phyloP scores from a whole-genome alignment of 148 eudicot species.

The Chenopodium quinoa region DNA sequence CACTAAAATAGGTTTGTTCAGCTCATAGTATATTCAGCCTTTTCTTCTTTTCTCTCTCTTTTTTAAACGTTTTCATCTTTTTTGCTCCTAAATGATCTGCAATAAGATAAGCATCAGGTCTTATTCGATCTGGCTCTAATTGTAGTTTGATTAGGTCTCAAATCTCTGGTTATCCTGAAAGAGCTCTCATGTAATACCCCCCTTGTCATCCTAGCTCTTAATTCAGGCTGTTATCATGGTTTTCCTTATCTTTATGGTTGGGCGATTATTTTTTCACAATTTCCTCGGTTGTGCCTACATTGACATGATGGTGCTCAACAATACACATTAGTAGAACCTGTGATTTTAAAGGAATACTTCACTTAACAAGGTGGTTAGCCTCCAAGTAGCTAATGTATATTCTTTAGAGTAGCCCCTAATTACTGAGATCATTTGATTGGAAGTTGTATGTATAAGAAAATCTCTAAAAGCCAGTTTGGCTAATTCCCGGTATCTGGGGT shows the following conservation, averaged over 20 bases:
- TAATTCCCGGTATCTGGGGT: no score
- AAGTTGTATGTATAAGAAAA: no score
- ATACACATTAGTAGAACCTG: not conserved
- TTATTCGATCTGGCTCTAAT: not conserved
- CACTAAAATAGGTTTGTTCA: conserved; percentile 61
- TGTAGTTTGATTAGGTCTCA: not conserved
- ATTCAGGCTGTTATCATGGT: not conserved
- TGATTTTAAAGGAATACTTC: not conserved
- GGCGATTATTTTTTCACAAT: not conserved
- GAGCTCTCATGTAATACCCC: not conserved
- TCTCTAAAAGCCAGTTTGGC: no score
- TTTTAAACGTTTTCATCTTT: not conserved
- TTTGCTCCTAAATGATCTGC: not conserved
- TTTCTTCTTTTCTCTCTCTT: not conserved
- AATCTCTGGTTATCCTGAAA: not conserved
- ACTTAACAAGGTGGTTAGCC: no score
- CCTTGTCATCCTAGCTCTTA: not conserved
- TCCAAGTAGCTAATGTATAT: no score
- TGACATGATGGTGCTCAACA: not conserved
- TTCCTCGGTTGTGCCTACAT: not conserved
- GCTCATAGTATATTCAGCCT: not conserved
- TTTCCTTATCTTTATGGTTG: not conserved
- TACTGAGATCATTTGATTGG: no score
- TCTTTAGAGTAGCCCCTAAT: no score
- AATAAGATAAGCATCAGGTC: not conserved